Evolutionary conservation across 2,329 filamentous ascomycete genomes (phyloP).

Genomic region (Talaromyces sp.): DNA sequence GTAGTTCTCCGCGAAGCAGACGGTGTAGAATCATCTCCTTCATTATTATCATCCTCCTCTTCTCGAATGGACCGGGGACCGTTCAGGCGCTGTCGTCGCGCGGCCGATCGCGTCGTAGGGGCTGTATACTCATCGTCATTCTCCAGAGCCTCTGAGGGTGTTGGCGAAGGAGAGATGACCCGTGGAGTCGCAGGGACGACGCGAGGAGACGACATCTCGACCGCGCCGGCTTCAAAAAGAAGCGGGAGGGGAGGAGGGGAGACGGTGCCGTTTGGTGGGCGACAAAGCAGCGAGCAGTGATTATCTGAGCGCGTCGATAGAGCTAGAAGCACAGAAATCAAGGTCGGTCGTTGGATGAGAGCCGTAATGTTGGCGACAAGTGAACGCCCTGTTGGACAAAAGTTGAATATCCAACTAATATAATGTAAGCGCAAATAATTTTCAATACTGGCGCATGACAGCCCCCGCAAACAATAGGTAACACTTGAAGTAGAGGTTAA

Average conservation of each 20-base stretch:
- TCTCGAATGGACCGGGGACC: conserved; percentile 53
- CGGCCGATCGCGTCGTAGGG: conserved; percentile 70
- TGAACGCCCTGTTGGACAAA: background rate
- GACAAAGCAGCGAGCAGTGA: conserved; percentile 11
- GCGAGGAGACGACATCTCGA: conserved; percentile 44
- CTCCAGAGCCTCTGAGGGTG: conserved; percentile 48
- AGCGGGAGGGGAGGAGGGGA: conserved; percentile 42
- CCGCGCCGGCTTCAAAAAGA: conserved; percentile 26
- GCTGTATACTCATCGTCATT: conserved; percentile 60
- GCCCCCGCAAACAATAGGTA: background rate
- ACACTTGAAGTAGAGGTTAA: background rate
- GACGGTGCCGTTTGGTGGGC: conserved; percentile 22
- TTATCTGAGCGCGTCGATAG: background rate
- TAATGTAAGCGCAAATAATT: background rate
- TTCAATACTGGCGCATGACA: background rate
- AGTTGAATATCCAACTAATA: background rate
- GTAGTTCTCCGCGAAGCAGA: conserved; percentile 66
- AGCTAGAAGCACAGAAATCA: conserved; percentile 19
- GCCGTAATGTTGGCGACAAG: conserved; percentile 30
- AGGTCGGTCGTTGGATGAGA: conserved; percentile 15
- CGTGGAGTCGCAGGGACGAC: conserved; percentile 64
- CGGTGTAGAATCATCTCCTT: conserved; percentile 55
- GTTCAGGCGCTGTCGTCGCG: conserved; percentile 49
- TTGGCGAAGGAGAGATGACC: conserved; percentile 84
- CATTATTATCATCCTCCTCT: conserved; percentile 46